A percentile compares a stretch with the other conserved stretches of the same genome.
Conservation (phyloP, 257 asterid species). For the Asclepias syriaca region DNA sequence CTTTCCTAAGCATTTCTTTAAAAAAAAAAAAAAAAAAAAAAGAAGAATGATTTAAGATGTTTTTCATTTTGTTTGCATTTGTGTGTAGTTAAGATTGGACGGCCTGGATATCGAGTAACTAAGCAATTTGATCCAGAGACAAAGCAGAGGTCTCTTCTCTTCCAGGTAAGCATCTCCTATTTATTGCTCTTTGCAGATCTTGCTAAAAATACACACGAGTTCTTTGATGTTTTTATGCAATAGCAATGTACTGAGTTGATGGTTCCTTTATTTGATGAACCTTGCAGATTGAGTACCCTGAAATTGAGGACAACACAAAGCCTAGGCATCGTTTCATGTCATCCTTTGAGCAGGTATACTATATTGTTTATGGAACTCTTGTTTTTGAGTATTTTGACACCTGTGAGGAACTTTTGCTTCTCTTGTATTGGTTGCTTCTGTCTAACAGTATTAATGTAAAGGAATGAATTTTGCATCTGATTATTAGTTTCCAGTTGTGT, state of each 20-base stretch:
- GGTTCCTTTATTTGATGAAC: background rate
- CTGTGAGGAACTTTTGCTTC: background rate
- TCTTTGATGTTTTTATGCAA: background rate
- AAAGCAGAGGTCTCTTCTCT: slow-evolving; percentile 90
- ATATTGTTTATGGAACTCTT: background rate
- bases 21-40: background rate
- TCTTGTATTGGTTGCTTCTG: background rate
- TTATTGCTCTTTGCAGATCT: background rate
- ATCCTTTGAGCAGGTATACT: slow-evolving; percentile 86
- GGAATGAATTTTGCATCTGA: background rate
- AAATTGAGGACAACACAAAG: slow-evolving; percentile 90
- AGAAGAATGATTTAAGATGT: background rate
- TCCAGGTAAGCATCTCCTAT: slow-evolving; percentile 48
- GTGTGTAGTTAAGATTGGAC: slow-evolving; percentile 82
- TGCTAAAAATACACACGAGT: background rate
- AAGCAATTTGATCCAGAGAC: slow-evolving; percentile 91
- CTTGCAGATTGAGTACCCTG: slow-evolving; percentile 94
- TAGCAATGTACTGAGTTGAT: background rate
- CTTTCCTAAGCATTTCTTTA: background rate
- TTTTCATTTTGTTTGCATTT: background rate
- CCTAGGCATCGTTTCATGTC: slow-evolving; percentile 99
- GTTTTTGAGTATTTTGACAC: background rate
- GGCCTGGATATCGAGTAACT: slow-evolving; percentile 98
- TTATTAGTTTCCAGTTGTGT: background rate
- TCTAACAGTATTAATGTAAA: background rate